phyloP scores from a whole-genome alignment of 2,329 filamentous ascomycete species.

The Colletotrichum kahawae region DNA sequence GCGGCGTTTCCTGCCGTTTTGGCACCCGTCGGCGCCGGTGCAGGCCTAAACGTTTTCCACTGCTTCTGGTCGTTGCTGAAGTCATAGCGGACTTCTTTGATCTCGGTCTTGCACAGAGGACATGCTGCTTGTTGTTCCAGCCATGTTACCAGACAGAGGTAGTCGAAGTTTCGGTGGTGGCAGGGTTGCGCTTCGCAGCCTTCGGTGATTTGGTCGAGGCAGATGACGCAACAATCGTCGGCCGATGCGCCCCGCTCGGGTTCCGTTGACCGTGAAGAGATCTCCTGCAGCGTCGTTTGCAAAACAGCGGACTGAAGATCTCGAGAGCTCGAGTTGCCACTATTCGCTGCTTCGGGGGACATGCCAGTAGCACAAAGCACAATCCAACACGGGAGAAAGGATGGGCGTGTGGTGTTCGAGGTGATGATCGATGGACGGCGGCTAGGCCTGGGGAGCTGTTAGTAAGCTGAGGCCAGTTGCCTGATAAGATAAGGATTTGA shows the following conservation, averaged over 20 bases:
- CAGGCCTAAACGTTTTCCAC: conserved; percentile 60
- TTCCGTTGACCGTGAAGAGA: conserved; percentile 29
- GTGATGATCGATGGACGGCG: not conserved
- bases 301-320: conserved; percentile 48
- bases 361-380: not conserved
- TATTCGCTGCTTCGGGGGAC: conserved; percentile 5
- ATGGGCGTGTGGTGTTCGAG: not conserved
- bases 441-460: not conserved
- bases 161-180: conserved; percentile 83
- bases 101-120: conserved; percentile 73
- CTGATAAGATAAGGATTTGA: not conserved
- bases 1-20: not conserved
- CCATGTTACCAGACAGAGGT: conserved; percentile 84
- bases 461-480: not conserved
- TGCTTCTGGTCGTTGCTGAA: conserved; percentile 36
- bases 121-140: conserved; percentile 74
- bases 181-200: conserved; percentile 77
- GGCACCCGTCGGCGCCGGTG: not conserved
- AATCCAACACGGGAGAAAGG: not conserved
- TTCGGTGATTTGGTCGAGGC: conserved; percentile 77
- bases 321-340: conserved; percentile 22
- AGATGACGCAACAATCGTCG: conserved; percentile 79
- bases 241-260: not conserved
- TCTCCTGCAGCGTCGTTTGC: conserved; percentile 49
- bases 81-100: conserved; percentile 67